Conservation (phyloP, 176 grass and related monocot species). For the Miscanthus lutarioriparius region DNA sequence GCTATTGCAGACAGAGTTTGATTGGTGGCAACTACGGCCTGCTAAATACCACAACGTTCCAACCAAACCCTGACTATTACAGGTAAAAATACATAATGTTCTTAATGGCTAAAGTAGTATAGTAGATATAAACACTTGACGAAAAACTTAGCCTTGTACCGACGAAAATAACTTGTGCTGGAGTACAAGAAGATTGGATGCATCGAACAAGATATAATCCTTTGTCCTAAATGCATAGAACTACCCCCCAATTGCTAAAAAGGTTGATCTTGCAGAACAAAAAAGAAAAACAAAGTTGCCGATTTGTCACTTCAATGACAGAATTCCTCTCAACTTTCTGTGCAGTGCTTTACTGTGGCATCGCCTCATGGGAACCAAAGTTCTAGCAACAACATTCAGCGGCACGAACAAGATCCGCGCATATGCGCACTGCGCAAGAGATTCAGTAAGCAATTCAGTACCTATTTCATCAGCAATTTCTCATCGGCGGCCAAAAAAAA, state of each 20-base stretch:
- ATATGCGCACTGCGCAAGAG: conserved; percentile 66
- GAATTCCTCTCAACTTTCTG: background rate
- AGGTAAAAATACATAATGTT: conserved; percentile 46
- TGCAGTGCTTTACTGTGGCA: conserved; percentile 82
- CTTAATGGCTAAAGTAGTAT: conserved; percentile 7
- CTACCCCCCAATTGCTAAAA: background rate
- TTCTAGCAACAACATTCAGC: conserved; percentile 48
- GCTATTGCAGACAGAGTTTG: conserved; percentile 70
- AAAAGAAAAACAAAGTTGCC: background rate
- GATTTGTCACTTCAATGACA: background rate
- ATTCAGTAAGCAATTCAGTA: conserved; percentile 51
- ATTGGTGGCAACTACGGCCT: conserved; percentile 89
- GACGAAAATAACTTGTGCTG: background rate
- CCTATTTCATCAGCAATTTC: background rate
- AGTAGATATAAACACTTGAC: conserved; percentile 12
- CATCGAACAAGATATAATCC: background rate
- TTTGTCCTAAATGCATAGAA: background rate
- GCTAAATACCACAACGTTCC: conserved; percentile 62
- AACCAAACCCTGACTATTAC: conserved; percentile 86
- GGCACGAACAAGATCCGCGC: conserved; percentile 60
- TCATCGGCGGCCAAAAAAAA: background rate
- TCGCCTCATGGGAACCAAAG: conserved; percentile 75
- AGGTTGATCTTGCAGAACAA: background rate
- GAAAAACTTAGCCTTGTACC: background rate
- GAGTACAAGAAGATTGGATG: background rate